Percentiles rank a stretch among this genome's conserved stretches.
phyloP scores from a whole-genome alignment of 1,284 basidiomycete genomes.

The Leccinum pachyderme region DNA sequence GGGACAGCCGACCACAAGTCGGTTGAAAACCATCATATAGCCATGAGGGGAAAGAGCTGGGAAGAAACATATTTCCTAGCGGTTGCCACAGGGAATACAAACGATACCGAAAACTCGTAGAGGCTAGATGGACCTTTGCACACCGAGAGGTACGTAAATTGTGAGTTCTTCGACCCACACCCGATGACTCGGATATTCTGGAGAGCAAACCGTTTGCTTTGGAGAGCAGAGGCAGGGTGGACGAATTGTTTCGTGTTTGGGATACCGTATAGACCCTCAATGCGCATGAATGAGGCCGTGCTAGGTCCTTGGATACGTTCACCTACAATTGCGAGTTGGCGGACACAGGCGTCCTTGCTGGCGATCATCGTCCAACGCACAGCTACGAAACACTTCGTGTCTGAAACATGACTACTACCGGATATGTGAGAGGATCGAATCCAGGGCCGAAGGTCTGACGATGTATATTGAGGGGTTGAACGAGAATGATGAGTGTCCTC shows the following conservation, averaged over 20 bases:
- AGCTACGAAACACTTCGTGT: neutral
- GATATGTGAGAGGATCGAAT: too few relatives aligned
- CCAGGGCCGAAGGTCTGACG: too few relatives aligned
- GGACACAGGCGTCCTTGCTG: neutral
- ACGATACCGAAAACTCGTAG: too few relatives aligned
- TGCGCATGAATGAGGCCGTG: neutral
- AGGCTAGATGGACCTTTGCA: neutral
- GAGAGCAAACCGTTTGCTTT: neutral
- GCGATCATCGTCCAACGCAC: too few relatives aligned
- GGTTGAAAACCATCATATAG: neutral
- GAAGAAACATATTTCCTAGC: too few relatives aligned
- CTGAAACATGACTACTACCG: too few relatives aligned
- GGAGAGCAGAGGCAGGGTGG: neutral
- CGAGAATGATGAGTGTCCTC: too few relatives aligned
- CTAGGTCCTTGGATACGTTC: neutral
- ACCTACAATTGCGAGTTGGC: neutral
- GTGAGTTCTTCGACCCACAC: neutral
- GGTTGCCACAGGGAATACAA: too few relatives aligned
- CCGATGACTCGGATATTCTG: too few relatives aligned
- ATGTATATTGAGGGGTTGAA: too few relatives aligned
- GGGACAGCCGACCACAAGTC: neutral
- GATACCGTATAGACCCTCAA: neutral
- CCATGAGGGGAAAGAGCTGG: too few relatives aligned
- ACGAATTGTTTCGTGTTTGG: neutral
- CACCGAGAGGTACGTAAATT: neutral